Evolutionary conservation across 768 basidiomycete species (phyloP).

Genomic region (Amanita rubescens): DNA sequence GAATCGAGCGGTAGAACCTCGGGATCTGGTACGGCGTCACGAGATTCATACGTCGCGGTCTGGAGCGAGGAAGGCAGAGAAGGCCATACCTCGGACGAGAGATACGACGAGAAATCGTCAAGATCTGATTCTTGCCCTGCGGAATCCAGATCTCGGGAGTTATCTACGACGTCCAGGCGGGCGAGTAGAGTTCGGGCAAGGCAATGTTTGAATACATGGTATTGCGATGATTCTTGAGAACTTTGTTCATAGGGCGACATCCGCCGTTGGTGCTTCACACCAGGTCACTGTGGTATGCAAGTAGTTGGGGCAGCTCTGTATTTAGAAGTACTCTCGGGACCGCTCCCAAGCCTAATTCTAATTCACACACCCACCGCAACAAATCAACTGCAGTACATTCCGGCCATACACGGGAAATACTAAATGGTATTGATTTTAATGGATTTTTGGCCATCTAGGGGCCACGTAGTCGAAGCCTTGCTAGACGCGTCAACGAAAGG

Average conservation of each 20-base stretch:
- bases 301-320: no score
- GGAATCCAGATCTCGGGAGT: background rate
- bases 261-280: no score
- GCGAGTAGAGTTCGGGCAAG: slow-evolving; percentile 35
- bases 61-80: slow-evolving; percentile 30
- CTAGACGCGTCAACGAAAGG: background rate
- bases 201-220: slow-evolving; percentile 35
- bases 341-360: background rate
- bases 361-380: no score
- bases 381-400: no score
- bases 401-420: no score
- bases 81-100: slow-evolving; percentile 44
- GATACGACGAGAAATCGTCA: slow-evolving; percentile 47
- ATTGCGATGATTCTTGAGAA: slow-evolving; percentile 13
- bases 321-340: background rate
- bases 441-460: background rate
- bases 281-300: no score
- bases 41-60: slow-evolving; percentile 31
- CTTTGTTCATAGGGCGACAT: background rate
- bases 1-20: slow-evolving; percentile 32
- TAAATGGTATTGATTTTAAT: background rate
- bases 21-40: slow-evolving; percentile 21
- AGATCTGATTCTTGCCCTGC: slow-evolving; percentile 27
- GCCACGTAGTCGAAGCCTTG: background rate
- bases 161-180: slow-evolving; percentile 15